These are phyloP conservation scores for Lippia alba DNA, from an alignment of 305 asterid genomes.

Conservation along the genomic window DNA sequence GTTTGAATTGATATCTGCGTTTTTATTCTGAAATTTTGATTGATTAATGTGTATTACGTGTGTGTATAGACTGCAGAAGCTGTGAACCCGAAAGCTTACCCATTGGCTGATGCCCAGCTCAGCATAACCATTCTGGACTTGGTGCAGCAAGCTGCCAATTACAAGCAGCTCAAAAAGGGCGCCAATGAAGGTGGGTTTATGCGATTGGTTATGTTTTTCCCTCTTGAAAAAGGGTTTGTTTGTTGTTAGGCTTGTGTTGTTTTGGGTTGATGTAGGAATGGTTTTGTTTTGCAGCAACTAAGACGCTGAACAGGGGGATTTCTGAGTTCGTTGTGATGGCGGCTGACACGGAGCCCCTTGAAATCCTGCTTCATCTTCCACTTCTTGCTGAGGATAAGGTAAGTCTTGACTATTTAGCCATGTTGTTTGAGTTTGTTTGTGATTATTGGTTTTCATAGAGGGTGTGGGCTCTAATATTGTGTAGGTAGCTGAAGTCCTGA, in stretches of 20 bases:
- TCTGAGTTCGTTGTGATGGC: constrained; percentile 82
- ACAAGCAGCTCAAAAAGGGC: constrained; percentile 75
- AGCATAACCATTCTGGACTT: constrained; percentile 62
- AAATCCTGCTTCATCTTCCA: constrained; percentile 77
- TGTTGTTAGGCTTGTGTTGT: background rate
- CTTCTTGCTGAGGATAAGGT: constrained; percentile 85
- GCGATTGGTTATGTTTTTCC: background rate
- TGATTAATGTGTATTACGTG: background rate
- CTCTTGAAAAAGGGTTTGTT: background rate
- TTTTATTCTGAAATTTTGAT: background rate
- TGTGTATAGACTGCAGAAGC: constrained; percentile 56
- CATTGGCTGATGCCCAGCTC: constrained; percentile 68
- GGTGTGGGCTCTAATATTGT: background rate
- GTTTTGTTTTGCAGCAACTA: constrained; percentile 55
- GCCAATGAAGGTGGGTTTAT: constrained; percentile 61
- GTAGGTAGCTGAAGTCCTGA: background rate
- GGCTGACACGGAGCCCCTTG: constrained; percentile 78
- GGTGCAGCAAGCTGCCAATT: constrained; percentile 74
- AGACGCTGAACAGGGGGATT: constrained; percentile 74
- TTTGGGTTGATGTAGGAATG: background rate
- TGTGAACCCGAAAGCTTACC: constrained; percentile 76
- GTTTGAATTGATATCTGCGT: background rate
- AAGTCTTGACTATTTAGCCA: background rate
- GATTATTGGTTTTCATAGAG: background rate
- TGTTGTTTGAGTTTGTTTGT: background rate